Evolutionary conservation across 2,329 filamentous ascomycete genomes (phyloP).

Genomic region (Fusarium newnesense): DNA sequence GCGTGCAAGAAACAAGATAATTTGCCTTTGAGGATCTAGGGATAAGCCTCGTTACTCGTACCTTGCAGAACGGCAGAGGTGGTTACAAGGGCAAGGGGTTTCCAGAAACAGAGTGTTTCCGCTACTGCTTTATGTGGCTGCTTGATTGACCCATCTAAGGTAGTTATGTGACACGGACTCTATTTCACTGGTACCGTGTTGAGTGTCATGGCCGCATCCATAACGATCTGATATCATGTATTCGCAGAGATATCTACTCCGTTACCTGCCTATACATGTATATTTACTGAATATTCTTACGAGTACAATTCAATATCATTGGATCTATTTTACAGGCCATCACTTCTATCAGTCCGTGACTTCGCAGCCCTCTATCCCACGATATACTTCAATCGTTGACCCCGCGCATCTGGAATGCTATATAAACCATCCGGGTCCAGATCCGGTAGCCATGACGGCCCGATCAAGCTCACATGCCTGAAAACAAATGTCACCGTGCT

Average conservation of each 20-base stretch:
- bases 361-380: not conserved
- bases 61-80: too few relatives aligned
- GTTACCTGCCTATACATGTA: not conserved
- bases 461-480: not conserved
- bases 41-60: not conserved
- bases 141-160: not conserved
- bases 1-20: not conserved
- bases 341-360: fast-evolving
- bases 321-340: fast-evolving
- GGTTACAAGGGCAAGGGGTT: not conserved
- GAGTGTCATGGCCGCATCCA: not conserved
- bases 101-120: not conserved
- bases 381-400: not conserved
- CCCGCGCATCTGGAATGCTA: not conserved
- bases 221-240: not conserved
- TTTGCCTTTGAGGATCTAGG: not conserved
- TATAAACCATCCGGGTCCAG: not conserved
- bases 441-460: not conserved
- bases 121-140: not conserved
- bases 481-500: not conserved
- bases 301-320: fast-evolving
- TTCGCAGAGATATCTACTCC: not conserved
- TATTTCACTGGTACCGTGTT: not conserved
- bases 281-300: too few relatives aligned
- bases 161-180: not conserved